These are phyloP conservation scores for Venturia effusa DNA, from an alignment of 2,329 filamentous ascomycete genomes.

Conservation along the genomic window DNA sequence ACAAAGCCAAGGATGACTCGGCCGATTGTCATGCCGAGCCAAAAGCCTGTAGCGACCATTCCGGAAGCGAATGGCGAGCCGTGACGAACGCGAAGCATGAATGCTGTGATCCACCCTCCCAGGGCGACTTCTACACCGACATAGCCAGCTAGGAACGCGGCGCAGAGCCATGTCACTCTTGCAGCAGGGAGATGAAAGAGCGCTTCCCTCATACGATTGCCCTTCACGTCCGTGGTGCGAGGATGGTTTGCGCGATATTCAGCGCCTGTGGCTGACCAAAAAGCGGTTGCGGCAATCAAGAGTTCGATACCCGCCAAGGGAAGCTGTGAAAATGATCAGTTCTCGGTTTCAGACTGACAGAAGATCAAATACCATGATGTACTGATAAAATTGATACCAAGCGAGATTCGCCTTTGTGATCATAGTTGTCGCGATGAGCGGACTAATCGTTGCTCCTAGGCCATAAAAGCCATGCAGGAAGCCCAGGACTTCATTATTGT, in stretches of 20 bases:
- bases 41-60: slow-evolving; percentile 70
- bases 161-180: slow-evolving; percentile 60
- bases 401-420: slow-evolving; percentile 49
- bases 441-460: slow-evolving; percentile 57
- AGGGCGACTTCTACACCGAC: slow-evolving; percentile 68
- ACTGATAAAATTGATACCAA: slow-evolving; percentile 65
- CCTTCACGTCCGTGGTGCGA: slow-evolving; percentile 30
- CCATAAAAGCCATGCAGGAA: slow-evolving; percentile 64
- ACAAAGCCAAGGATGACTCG: slow-evolving; percentile 64
- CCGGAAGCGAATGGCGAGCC: slow-evolving; percentile 61
- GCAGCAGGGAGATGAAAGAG: slow-evolving; percentile 35
- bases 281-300: slow-evolving; percentile 39
- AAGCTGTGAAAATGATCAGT: slow-evolving; percentile 26
- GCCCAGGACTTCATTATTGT: slow-evolving; percentile 63
- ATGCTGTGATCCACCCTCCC: slow-evolving; percentile 73
- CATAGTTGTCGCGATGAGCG: slow-evolving; percentile 62
- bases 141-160: slow-evolving; percentile 67
- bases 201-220: slow-evolving; percentile 41
- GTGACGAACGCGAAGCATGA: slow-evolving; percentile 70
- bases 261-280: slow-evolving; percentile 52
- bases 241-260: slow-evolving; percentile 44
- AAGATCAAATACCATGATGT: slow-evolving; percentile 50
- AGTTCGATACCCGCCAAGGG: slow-evolving; percentile 47
- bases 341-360: background rate
- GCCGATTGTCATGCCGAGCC: slow-evolving; percentile 70